These are phyloP conservation scores for Aspergillus clavatus DNA, from an alignment of 2,329 filamentous ascomycete species.

Conservation along the genomic window DNA sequence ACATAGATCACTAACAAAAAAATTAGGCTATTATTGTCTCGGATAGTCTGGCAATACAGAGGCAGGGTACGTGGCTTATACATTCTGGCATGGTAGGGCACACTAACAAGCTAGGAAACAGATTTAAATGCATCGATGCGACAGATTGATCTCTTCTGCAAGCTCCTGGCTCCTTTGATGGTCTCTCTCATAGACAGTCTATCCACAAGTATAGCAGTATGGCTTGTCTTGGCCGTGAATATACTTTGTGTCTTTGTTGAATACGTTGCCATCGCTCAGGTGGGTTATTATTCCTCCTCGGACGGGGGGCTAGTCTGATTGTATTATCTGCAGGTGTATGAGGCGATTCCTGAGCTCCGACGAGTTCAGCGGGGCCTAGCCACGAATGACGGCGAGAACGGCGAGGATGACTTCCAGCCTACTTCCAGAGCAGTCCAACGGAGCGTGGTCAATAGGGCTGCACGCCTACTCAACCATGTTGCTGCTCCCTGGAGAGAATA, in stretches of 20 bases:
- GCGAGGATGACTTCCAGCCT: background rate
- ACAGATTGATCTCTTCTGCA: slow-evolving; percentile 55
- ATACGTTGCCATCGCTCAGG: slow-evolving; percentile 38
- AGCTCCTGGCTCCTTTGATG: slow-evolving; percentile 50
- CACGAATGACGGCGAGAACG: slow-evolving; percentile 1
- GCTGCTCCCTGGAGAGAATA: slow-evolving; percentile 26
- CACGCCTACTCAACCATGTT: slow-evolving; percentile 5
- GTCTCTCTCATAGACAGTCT: slow-evolving; percentile 46
- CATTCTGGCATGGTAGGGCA: slow-evolving; percentile 19
- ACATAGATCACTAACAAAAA: no score
- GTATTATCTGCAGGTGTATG: slow-evolving; percentile 12
- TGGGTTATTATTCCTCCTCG: slow-evolving; percentile 10
- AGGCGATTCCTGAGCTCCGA: slow-evolving; percentile 17
- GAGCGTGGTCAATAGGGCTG: slow-evolving; percentile 1
- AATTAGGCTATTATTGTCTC: slow-evolving; percentile 29
- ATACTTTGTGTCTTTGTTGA: slow-evolving; percentile 36
- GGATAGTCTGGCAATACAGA: slow-evolving; percentile 32
- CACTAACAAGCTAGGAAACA: slow-evolving; percentile 14
- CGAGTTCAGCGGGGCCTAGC: background rate
- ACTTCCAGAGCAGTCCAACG: slow-evolving; percentile 34
- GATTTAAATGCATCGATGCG: slow-evolving; percentile 52
- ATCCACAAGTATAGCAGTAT: slow-evolving; percentile 43
- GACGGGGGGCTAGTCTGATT: background rate
- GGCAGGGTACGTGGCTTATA: slow-evolving; percentile 34
- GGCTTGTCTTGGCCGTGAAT: slow-evolving; percentile 46